These are phyloP conservation scores for Coniochaeta sp. DNA, from an alignment of 2,329 filamentous ascomycete genomes.

Conservation along the genomic window DNA sequence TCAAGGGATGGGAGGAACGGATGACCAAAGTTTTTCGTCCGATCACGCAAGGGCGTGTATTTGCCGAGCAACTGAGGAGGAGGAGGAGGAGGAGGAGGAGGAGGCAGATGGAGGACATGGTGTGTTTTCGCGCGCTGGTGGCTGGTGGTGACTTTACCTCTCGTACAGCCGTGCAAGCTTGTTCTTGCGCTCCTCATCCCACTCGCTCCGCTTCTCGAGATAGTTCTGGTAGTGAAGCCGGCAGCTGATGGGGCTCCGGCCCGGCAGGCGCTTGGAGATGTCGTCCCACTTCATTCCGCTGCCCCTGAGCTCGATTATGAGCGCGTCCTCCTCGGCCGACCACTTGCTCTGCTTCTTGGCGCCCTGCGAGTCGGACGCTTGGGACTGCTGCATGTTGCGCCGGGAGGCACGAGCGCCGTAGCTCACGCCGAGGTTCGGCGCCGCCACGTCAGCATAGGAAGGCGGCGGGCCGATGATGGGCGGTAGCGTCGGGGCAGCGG, in stretches of 20 bases:
- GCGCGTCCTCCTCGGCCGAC: slow-evolving; percentile 86
- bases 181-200: slow-evolving; percentile 97
- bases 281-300: slow-evolving; percentile 98
- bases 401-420: slow-evolving; percentile 22
- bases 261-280: slow-evolving; percentile 84
- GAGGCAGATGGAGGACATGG: not conserved
- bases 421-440: not conserved
- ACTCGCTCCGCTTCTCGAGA: slow-evolving; percentile 83
- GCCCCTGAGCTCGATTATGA: slow-evolving; percentile 86
- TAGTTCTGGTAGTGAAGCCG: slow-evolving; percentile 97
- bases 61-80: not conserved
- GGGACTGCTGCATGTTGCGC: slow-evolving; percentile 45
- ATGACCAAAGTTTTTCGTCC: not conserved
- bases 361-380: slow-evolving; percentile 49
- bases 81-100: too few relatives aligned
- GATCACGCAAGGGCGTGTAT: not conserved
- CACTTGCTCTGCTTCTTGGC: slow-evolving; percentile 96
- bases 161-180: slow-evolving; percentile 92
- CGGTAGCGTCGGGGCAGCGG: slow-evolving; percentile 25
- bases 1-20: not conserved
- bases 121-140: not conserved
- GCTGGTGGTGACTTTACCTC: slow-evolving; percentile 52
- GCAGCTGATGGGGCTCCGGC: slow-evolving; percentile 89
- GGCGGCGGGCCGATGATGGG: slow-evolving; percentile 6
- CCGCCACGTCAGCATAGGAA: slow-evolving; percentile 7